Evolutionary conservation across 352 stramenopile species (phyloP), one percentile per base, ranked within the genome.

Genomic region (Elongisporangium prolatum): DNA sequence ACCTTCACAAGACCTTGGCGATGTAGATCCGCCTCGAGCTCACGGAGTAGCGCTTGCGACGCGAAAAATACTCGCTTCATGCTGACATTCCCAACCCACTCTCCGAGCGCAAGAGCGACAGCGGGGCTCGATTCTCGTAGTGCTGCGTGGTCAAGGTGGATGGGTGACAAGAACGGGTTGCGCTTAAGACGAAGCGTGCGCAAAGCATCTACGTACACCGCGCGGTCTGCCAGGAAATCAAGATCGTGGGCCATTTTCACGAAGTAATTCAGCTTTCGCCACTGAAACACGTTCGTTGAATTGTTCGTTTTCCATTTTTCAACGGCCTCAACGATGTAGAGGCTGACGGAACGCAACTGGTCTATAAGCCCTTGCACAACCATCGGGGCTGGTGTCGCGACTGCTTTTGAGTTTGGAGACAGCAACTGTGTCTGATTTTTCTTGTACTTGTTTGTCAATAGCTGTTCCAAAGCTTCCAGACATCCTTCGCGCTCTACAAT

Each of bases 401-500:
- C 56, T 2, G 56, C 28, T 40, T 40, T 40, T 40, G 28, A 8
- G 28, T 40, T 40, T 9, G 8, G 28, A 40, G 28, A 40, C 8
- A 14, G 28, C 28, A 40, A 13, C 28, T 40, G 28, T 9, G 28
- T 13, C 28, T 40, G 28, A 13, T 40, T 40, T 40, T 40, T 40
- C 28, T 40, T 40, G 28, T 40, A 9, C 28, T 40, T 40, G 28
- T 9, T 40, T 1, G 28, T 65, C n/a, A 88, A 58, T 11, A 91
- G 55, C 57, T 91, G 80, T 37, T 84, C 55, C 14, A 94, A 60
- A 3, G 84, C 78, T 60, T 94, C 84, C 44, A 94, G 53, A 51
- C 84, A 94, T 14, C 82, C 82, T 53, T 94, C 84, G 3, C 84
- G 80, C 68, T 93, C 84, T 2, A 91, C 82, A 47, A 93, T 89